These are phyloP conservation scores for Ustanciosporium gigantosporum DNA, from an alignment of 1,284 basidiomycete genomes.

Conservation along the genomic window DNA sequence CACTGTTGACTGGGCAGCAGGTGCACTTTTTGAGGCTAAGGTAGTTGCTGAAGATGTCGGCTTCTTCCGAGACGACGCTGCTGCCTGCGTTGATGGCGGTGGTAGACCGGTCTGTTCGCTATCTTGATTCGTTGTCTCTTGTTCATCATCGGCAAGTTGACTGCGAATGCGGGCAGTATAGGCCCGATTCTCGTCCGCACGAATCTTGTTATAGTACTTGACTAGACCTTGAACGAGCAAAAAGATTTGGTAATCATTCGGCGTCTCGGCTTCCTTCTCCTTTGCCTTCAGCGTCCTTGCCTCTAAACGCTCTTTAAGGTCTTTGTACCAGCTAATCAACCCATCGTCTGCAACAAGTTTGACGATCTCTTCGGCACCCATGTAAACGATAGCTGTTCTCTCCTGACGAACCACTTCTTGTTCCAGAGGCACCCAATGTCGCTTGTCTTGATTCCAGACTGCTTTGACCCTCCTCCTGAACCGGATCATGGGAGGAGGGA, in stretches of 20 bases:
- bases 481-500: conserved; percentile 15
- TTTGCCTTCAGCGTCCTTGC: background rate
- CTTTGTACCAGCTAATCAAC: conserved; percentile 22
- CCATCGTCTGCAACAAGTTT: conserved; percentile 6
- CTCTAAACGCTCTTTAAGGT: conserved; percentile 8
- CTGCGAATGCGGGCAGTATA: conserved; percentile 30
- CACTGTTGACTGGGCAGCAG: conserved; percentile 4
- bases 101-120: no score
- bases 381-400: conserved; percentile 11
- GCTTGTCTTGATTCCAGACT: conserved; percentile 10
- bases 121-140: conserved; percentile 1
- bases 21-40: background rate
- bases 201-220: conserved; percentile 16
- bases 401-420: conserved; percentile 13
- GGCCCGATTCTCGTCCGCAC: conserved; percentile 24
- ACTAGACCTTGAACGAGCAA: conserved; percentile 35
- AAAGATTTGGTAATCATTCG: conserved; percentile 30
- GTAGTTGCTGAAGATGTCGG: background rate
- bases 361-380: conserved; percentile 27
- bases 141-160: conserved; percentile 9
- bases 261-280: background rate
- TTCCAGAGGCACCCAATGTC: conserved; percentile 29
- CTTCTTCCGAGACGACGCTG: background rate
- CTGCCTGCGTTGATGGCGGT: background rate
- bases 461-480: conserved; percentile 21